phyloP scores from a whole-genome alignment of 129 eudicot genomes.

The Daucus carota region DH1_v3.0 NC_030382.2:51753001-51753500 shows the following conservation, averaged over 20 bases:
- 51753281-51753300: constrained; percentile 87
- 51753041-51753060: constrained; percentile 89
- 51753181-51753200: not conserved
- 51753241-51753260: constrained; percentile 81
- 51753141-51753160: not conserved
- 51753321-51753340: not conserved
- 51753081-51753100: not conserved
- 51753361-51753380: no score
- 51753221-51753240: constrained; percentile 70
- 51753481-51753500: constrained; percentile 45
- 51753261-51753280: constrained; percentile 72
- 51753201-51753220: not conserved
- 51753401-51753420: no score
- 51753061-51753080: constrained; percentile 11
- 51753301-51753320: constrained; percentile 50
- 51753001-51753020: constrained; percentile 99
- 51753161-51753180: not conserved
- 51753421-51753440: not conserved
- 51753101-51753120: not conserved
- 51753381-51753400: not conserved
- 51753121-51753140: not conserved
- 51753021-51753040: constrained; percentile 75
- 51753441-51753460: not conserved
- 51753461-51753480: not conserved
- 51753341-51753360: no score